Conservation (phyloP, 2,329 filamentous ascomycete species). For the Aspergillus latus region DNA sequence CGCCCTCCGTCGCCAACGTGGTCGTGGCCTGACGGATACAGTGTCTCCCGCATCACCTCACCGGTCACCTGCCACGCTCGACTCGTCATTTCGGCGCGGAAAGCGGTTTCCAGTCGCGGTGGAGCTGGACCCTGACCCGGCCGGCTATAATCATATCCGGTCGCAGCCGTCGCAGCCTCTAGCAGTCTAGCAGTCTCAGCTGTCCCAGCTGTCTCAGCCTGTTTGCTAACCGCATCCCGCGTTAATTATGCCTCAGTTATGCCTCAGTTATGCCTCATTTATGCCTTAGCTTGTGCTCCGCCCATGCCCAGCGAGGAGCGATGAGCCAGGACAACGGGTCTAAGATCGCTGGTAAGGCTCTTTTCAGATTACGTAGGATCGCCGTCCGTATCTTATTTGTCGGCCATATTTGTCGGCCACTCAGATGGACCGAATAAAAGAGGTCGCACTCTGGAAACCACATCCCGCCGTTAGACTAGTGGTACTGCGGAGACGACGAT, state of each 20-base stretch:
- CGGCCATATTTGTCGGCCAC: no score
- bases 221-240: background rate
- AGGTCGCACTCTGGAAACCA: no score
- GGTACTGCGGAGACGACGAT: background rate
- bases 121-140: background rate
- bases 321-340: no score
- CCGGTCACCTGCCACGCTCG: background rate
- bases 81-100: background rate
- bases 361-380: no score
- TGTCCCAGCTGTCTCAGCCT: background rate
- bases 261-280: background rate
- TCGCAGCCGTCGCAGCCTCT: no score
- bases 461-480: no score
- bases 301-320: no score
- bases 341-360: no score
- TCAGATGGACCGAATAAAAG: no score
- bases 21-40: background rate
- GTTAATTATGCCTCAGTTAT: background rate
- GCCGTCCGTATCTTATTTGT: no score
- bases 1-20: background rate
- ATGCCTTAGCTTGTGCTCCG: background rate
- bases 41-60: conserved; percentile 1
- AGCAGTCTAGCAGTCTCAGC: no score
- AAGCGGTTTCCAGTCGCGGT: background rate
- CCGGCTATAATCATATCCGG: background rate